These are phyloP conservation scores for Isoetes taiwanensis DNA, from an alignment of 75 land plant genomes.

Conservation along the genomic window DNA sequence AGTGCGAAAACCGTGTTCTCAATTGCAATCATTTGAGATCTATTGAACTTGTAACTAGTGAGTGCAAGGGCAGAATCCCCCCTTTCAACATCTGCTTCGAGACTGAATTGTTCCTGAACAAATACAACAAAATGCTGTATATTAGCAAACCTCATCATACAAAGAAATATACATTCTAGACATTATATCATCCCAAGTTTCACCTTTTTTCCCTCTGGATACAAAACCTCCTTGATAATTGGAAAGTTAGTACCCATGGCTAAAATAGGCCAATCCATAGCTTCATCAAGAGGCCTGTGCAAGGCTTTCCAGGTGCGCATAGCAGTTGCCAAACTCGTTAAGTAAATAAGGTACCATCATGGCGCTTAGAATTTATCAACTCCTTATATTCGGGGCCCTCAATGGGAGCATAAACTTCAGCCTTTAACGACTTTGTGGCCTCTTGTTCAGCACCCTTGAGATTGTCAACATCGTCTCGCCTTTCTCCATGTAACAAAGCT, in stretches of 20 bases:
- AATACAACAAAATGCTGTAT: no score
- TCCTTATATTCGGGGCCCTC: constrained; percentile 2
- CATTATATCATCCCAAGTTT: no score
- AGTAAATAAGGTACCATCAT: constrained; percentile 20
- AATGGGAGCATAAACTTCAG: constrained; percentile 8
- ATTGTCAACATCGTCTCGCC: neutral
- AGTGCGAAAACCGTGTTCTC: constrained; percentile 4
- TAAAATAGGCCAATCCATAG: no score
- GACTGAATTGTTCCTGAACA: no score
- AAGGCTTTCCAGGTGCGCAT: constrained; percentile 51
- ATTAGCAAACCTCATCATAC: no score
- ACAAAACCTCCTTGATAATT: constrained; percentile 17
- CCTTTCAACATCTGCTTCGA: no score
- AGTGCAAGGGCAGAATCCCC: no score
- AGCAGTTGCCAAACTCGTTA: constrained; percentile 27
- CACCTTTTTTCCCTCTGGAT: neutral
- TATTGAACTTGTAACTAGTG: constrained; percentile 30
- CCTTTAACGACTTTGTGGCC: neutral
- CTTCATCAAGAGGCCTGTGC: neutral
- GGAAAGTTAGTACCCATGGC: constrained; percentile 9
- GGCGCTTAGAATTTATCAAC: neutral
- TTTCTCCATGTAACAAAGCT: neutral
- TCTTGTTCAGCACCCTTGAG: no score
- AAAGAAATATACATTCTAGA: no score
- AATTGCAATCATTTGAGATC: constrained; percentile 39